Evolutionary conservation across 108 stramenopile species (phyloP), one percentile per base, ranked within the genome.

Genomic region (Pseudonitzschia pungens): DNA sequence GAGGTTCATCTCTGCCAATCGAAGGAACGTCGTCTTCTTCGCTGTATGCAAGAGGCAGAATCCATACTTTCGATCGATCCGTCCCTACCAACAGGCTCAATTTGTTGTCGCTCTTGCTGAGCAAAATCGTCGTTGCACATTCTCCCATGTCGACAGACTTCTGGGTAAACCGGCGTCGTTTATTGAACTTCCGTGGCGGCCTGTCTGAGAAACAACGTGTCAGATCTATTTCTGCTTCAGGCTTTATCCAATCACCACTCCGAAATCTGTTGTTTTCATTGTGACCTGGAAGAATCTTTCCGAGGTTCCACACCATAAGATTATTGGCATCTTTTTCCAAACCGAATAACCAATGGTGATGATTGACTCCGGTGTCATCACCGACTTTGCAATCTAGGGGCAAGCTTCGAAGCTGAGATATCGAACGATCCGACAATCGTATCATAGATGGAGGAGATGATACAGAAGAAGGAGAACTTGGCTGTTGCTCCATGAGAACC

Each of bases 81-180:
- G 66, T 67, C 28, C 66, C 66, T 26, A 67, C 45, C 66, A 67
- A 14, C 12, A 67, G 12, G 11, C 4, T 63, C 32, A 55, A 48
- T 12, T 48, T 12, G 26, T 26, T 26, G 10, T 55, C 22, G 54
- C 54, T 55, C 20, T 10, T 55, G 29, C 40, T 48, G 16, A 67
- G 12, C 20, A 48, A 0, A 48, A 48, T 67, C 44, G 44, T 48
- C 5, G 66, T 48, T 45, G 43, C 66, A 48, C 10, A 41, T 48
- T 67, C 66, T 10, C 54, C 26, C 22, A 12, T 26, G 31, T 14
- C 36, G 8, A 62, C 10, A 15, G 33, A 16, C 15, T 31, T 62
- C n/a, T 21, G 32, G 31, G 5, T 18, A 18, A 48, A 6, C 18
- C 36, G 26, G 9, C 60, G 32, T 9, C 60, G 60, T 29, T 62